Conservation (phyloP, 805 yeast species). For the Yarrowia sp. region DNA sequence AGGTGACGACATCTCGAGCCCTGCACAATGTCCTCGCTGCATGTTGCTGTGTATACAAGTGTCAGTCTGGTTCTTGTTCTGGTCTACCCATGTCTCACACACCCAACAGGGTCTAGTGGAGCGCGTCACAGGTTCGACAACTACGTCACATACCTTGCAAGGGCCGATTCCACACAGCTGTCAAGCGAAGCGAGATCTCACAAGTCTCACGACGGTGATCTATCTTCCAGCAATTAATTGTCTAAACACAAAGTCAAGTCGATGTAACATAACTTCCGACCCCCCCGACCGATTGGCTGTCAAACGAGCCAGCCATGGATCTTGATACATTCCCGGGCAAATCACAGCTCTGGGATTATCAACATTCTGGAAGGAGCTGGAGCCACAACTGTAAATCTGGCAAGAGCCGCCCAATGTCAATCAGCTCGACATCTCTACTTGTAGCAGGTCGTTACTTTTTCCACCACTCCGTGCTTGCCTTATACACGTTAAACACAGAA, state of each 20-base stretch:
- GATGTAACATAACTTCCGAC: constrained; percentile 5
- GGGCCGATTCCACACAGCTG: constrained; percentile 28
- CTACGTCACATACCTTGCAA: background rate
- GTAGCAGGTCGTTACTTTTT: constrained; percentile 26
- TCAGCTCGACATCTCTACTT: background rate
- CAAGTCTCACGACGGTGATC: background rate
- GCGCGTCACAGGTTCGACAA: background rate
- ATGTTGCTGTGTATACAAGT: constrained; percentile 23
- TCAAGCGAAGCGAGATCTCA: constrained; percentile 17
- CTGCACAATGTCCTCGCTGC: constrained; percentile 15
- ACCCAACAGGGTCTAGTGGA: constrained; percentile 9
- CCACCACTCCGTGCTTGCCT: background rate
- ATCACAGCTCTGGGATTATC: background rate
- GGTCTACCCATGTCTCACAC: constrained; percentile 9
- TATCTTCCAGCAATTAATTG: background rate
- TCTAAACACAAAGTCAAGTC: background rate
- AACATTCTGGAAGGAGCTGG: background rate
- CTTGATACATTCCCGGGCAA: background rate
- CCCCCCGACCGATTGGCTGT: background rate
- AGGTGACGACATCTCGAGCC: constrained; percentile 2
- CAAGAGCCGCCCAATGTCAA: background rate
- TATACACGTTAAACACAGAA: background rate
- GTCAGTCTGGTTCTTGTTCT: background rate
- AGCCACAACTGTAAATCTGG: background rate
- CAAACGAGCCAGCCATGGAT: no score